Base-by-base conservation (phyloP, 2,329 filamentous ascomycete species). In the Ilyonectria robusta region DNA sequence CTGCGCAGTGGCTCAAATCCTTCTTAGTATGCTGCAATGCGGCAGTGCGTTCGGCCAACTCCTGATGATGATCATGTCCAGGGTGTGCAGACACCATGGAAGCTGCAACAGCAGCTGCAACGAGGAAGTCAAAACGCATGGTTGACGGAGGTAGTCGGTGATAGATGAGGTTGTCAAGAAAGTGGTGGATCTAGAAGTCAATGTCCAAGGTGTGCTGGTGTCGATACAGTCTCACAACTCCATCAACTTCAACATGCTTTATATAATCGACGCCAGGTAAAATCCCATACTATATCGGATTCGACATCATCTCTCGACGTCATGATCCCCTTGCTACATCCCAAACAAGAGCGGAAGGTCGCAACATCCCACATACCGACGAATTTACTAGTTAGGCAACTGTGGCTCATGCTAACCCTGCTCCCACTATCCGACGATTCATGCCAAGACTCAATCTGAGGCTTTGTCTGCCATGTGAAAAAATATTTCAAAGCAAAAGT, bases 1-100 rank as follows among this genome's bases (percentile, higher is more conserved):
- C 59, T 6, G 59, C 59, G 31, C 59, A 62, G 17, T 62, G 59
- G 42, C 50, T 62, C 40, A 62, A 35, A 31, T 62, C 50, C 17
- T 62, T 62, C 31, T 62, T 62, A 3, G 59, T 46, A 29, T 55
- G 31, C 19, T 47, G 29, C 19, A 62, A 11, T 29, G 59, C 50
- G 6, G 29, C 50, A 26, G 23, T 23, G 19, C 59, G 59, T 26
- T 55, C 50, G 3, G 42, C 31, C 59, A 62, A 48, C 19, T 55
- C 59, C 37, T 62, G 40, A 19, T 55, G 19, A 23, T 62, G 29
- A n/a, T 62, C 50, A 47, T 62, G 59, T 26, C 59, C 59, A 11
- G 59, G 59, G 26, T 62, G 59, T 1, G 59, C 59, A 31, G 59
- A 62, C 26, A 62, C 50, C 17, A 26, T 19, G 11, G 23, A 42